A percentile compares a stretch with the other conserved stretches of the same genome.
phyloP scores from a whole-genome alignment of 164 flowering plant genomes.

The Aristolochia contorta region DNA sequence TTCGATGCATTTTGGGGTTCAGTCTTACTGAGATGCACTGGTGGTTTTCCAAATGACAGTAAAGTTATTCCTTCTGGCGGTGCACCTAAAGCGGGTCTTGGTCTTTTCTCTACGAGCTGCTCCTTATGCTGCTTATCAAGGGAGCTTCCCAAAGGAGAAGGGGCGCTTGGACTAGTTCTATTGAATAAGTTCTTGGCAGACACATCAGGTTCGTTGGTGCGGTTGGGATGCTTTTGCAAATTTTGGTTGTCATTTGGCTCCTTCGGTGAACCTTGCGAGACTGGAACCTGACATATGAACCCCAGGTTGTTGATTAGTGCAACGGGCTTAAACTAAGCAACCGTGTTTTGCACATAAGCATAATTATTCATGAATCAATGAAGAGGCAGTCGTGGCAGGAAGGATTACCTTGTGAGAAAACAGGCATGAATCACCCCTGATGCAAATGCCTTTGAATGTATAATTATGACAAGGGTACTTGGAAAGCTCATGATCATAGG shows the following conservation, averaged over 20 bases:
- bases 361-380: neutral
- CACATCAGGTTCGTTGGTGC: slow-evolving; percentile 3
- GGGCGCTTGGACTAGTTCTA: neutral
- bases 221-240: slow-evolving; percentile 13
- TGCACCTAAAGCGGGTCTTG: slow-evolving; percentile 20
- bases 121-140: slow-evolving; percentile 15
- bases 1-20: slow-evolving; percentile 10
- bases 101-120: slow-evolving; percentile 9
- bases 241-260: slow-evolving; percentile 18
- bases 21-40: slow-evolving; percentile 10
- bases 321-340: neutral
- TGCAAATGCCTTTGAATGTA: slow-evolving; percentile 46
- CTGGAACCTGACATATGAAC: neutral
- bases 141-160: slow-evolving; percentile 8
- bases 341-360: neutral
- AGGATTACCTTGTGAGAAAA: slow-evolving; percentile 78
- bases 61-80: slow-evolving; percentile 56
- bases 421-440: slow-evolving; percentile 58
- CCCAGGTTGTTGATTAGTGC: neutral
- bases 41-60: slow-evolving; percentile 24
- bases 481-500: slow-evolving; percentile 77
- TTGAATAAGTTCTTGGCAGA: slow-evolving; percentile 7
- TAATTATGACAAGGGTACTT: slow-evolving; percentile 71
- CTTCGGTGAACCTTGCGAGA: neutral
- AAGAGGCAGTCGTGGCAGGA: neutral